Base-by-base conservation (phyloP, 1,284 basidiomycete genomes). In the Veloporphyrellus conicus region DNA sequence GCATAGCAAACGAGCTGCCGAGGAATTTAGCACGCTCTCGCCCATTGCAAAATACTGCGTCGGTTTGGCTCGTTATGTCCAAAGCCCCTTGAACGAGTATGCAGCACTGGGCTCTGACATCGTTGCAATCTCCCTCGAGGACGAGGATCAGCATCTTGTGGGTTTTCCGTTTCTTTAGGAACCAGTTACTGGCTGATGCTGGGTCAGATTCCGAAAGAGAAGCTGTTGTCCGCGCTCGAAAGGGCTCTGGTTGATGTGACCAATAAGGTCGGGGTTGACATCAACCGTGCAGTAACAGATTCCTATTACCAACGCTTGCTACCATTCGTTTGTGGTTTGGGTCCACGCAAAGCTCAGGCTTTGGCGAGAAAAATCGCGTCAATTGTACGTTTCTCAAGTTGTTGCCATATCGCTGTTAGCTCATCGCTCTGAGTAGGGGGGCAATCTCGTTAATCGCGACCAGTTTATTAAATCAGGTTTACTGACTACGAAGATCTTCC, bases 61-160 rank as follows among this genome's bases (percentile, higher is more conserved):
- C 39, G 97, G 90, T 41, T 71, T 99, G 54, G 94, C 94, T 34
- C 83, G 96, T 47, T 99, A 96, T 65, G 78, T 82, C 10, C 96
- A 99, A 68, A 95, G 85, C 61, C 96, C 96, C 1, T 71, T 99
- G 58, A 94, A 92, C 62, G 94, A 96, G 65, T 94, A 90, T 66
- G 89, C 90, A 19, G 89, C 93, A 1, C 71, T 97, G 32, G 92
- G 91, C 8, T 59, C 77, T 6, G 90, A 95, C 67, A 81, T 97
- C 46, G 73, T 82, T 11, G 84, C 90, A 4, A 82, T 95, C 49
- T 78, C 84, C 0, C 88, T 92, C 57, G 82, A 88, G 52, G 87
- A 92, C 37, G 83, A 93, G 49, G 82, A 86, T 53, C 90, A 97
- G 59, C 90, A 95, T 63, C 69, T 96, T 62, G 90, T 93, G 54